A percentile compares a stretch with the other conserved stretches of the same genome.
These are phyloP conservation scores for Aspergillus puulaauensis DNA, from an alignment of 2,329 filamentous ascomycete species.

Conservation along the genomic window DNA sequence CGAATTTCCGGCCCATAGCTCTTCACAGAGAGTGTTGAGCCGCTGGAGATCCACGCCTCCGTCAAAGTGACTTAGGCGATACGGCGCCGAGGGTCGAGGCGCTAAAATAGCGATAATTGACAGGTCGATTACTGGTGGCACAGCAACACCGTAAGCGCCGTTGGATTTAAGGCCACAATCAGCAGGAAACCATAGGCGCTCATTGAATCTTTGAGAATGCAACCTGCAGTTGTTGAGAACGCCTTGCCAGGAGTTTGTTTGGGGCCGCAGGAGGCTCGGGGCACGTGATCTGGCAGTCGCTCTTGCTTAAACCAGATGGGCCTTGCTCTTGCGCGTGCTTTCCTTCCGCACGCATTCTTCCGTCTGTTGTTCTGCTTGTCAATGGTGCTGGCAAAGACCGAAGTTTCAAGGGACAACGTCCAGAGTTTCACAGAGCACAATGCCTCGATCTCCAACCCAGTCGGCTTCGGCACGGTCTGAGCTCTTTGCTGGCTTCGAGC, in stretches of 20 bases:
- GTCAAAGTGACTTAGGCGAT: constrained; percentile 9
- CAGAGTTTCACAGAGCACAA: background rate
- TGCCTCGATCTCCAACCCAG: too few species aligned
- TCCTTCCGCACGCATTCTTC: background rate
- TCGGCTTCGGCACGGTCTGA: background rate
- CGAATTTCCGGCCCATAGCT: background rate
- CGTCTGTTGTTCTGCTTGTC: background rate
- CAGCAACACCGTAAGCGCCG: constrained; percentile 5
- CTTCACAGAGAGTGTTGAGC: constrained; percentile 1
- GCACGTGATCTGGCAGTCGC: constrained; percentile 7
- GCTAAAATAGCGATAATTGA: constrained; percentile 15
- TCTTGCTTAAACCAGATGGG: background rate
- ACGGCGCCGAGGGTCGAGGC: constrained; percentile 11
- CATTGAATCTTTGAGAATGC: constrained; percentile 5
- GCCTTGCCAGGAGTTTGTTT: constrained; percentile 10
- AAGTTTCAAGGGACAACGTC: background rate
- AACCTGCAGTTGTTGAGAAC: constrained; percentile 3
- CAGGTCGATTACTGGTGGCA: constrained; percentile 6
- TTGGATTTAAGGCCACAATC: background rate
- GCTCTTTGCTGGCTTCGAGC: background rate
- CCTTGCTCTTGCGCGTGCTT: background rate
- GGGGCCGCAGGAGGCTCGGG: constrained; percentile 8
- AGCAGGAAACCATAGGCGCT: constrained; percentile 7
- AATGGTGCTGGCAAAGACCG: background rate
- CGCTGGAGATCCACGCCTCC: constrained; percentile 9